These are phyloP conservation scores for Aquanectria penicillioides DNA, from an alignment of 2,329 filamentous ascomycete species.

Conservation along the genomic window DNA sequence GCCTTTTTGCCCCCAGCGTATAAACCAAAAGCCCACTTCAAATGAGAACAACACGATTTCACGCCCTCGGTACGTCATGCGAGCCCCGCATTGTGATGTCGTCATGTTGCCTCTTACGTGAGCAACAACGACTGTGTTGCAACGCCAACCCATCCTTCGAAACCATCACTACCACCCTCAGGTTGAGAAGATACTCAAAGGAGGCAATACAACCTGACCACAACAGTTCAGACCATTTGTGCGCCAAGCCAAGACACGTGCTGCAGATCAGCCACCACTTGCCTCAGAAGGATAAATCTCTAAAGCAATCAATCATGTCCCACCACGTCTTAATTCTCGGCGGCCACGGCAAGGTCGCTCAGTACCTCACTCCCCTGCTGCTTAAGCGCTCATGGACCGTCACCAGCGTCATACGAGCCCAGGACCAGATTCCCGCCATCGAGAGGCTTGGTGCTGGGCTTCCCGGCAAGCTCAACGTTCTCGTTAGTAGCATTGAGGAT, in stretches of 20 bases:
- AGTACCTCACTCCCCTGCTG: slow-evolving; percentile 79
- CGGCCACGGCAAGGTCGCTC: slow-evolving; percentile 83
- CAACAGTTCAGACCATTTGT: too few species aligned
- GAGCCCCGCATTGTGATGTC: slow-evolving; percentile 27
- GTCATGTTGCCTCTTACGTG: slow-evolving; percentile 27
- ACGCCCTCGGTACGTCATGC: slow-evolving; percentile 14
- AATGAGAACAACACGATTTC: slow-evolving; percentile 10
- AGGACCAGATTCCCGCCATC: slow-evolving; percentile 73
- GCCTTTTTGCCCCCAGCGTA: background rate
- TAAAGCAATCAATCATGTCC: slow-evolving; percentile 48
- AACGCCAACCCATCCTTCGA: slow-evolving; percentile 1
- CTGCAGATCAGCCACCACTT: too few species aligned
- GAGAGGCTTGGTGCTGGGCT: slow-evolving; percentile 67
- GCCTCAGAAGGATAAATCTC: too few species aligned
- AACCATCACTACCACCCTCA: slow-evolving; percentile 3
- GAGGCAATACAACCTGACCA: too few species aligned
- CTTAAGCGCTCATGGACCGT: slow-evolving; percentile 80
- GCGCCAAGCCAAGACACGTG: too few species aligned
- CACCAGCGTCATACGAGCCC: slow-evolving; percentile 79
- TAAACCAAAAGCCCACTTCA: background rate
- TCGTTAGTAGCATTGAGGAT: slow-evolving; percentile 78
- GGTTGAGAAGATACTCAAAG: too few species aligned
- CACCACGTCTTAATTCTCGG: slow-evolving; percentile 77
- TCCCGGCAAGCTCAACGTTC: slow-evolving; percentile 72
- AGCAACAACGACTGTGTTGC: slow-evolving; percentile 5